Evolutionary conservation across 1,284 basidiomycete species (phyloP), one percentile per base, ranked within the genome.

Genomic region (Sanguinoderma infundibulare): DNA sequence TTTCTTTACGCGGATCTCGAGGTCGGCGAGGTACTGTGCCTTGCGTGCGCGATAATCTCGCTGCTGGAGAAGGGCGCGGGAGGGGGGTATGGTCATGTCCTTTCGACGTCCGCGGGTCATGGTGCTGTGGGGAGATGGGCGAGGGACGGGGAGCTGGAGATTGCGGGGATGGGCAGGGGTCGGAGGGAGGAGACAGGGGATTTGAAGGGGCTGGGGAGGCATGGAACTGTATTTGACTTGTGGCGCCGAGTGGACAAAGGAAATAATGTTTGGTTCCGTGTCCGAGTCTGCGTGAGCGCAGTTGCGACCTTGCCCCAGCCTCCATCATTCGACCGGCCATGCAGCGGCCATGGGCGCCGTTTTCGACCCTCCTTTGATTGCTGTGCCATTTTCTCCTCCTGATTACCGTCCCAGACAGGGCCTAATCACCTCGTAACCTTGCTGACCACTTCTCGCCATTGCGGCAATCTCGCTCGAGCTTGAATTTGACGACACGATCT

Each of bases 101-200:
- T 86, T 87, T 74, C 86, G 83, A 66, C 87, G 81, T 49, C 86
- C 86, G 73, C 86, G 78, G 58, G 85, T 83, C 87, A 89, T 88
- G 49, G 55, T 55, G 28, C 10, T 30, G 26, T 42, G 34, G 51
- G 8, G 46, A n/a, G n/a, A 49, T 47, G 40, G 39, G 26, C 4
- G 40, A 39, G 49, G 35, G 14, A 50, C 12, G 34, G 50, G 28
- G 36, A 42, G 53, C 32, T 10, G 42, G 30, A 26, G 52, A 24
- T 12, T 58, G 20, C 35, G 30, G 32, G 32, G 55, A 44, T n/a
- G 12, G 55, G 24, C 36, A 35, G 36, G 44, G 34, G 54, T 38
- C 17, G 28, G 35, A 38, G 62, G 44, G 53, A 40, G 39, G 35
- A 28, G 35, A 49, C 34, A 32, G 60, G 58, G 61, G 53, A 59